phyloP scores from a whole-genome alignment of 345 rosid genomes.

The Raphanus sativus region DNA sequence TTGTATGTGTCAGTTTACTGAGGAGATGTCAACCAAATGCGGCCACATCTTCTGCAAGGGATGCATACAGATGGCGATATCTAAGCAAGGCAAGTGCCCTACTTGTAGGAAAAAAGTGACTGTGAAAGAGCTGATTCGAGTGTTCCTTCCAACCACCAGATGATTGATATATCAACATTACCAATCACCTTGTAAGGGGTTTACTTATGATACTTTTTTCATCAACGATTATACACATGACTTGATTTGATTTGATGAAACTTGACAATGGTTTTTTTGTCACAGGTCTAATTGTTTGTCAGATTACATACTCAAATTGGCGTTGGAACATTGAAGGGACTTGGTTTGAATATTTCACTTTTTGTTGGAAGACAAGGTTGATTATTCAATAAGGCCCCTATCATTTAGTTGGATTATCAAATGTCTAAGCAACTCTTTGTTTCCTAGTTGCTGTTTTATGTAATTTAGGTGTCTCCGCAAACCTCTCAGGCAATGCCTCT shows the following conservation, averaged over 20 bases:
- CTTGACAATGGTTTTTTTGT: background rate
- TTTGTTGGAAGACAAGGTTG: constrained; percentile 18
- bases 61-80: constrained; percentile 75
- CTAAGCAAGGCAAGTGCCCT: constrained; percentile 71
- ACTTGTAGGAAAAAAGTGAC: constrained; percentile 84
- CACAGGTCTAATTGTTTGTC: constrained; percentile 25
- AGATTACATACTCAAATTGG: background rate
- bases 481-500: constrained; percentile 14
- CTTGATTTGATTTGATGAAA: background rate
- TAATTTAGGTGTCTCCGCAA: constrained; percentile 32
- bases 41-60: constrained; percentile 93
- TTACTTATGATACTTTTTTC: background rate
- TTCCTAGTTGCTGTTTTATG: constrained; percentile 14
- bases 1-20: constrained; percentile 73
- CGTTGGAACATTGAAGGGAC: constrained; percentile 26
- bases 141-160: constrained; percentile 82
- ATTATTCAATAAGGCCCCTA: constrained; percentile 12
- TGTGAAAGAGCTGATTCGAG: constrained; percentile 71
- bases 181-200: constrained; percentile 35
- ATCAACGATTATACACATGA: background rate
- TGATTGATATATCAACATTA: constrained; percentile 31
- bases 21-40: constrained; percentile 89
- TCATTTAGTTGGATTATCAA: constrained; percentile 22
- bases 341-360: constrained; percentile 11
- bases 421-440: constrained; percentile 9